These are phyloP conservation scores for Lepidium aucheri DNA, from an alignment of 345 rosid species.

Conservation along the genomic window DNA sequence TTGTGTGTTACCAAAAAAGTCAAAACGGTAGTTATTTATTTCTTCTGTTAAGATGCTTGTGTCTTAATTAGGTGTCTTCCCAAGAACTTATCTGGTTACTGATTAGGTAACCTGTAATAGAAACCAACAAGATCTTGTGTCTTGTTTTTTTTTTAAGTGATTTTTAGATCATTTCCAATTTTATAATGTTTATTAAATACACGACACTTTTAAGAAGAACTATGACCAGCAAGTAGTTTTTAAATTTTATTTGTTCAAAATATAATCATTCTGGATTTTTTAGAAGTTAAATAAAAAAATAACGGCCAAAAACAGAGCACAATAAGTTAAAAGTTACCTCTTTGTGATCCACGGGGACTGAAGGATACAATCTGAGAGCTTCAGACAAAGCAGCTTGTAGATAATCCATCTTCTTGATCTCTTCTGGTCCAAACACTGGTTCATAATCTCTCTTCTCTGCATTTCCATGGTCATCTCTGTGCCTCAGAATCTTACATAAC, in stretches of 20 bases:
- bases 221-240: neutral
- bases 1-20: constrained; percentile 18
- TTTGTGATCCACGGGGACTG: constrained; percentile 93
- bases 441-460: constrained; percentile 6
- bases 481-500: constrained; percentile 40
- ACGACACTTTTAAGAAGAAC: neutral
- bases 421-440: constrained; percentile 54
- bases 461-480: constrained; percentile 27
- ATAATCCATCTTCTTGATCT: constrained; percentile 94
- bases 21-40: neutral
- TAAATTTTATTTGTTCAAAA: neutral
- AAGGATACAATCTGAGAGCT: constrained; percentile 86
- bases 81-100: constrained; percentile 16
- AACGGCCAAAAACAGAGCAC: neutral
- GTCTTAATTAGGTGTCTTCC: constrained; percentile 12
- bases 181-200: neutral
- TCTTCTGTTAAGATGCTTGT: neutral
- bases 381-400: constrained; percentile 92
- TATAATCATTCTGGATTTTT: neutral
- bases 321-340: constrained; percentile 51
- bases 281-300: neutral
- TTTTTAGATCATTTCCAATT: neutral
- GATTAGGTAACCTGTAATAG: constrained; percentile 24
- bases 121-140: neutral
- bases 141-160: neutral